Percentiles rank a stretch among this genome's conserved stretches.
phyloP scores from a whole-genome alignment of 176 grass and related monocot genomes.

The Paspalum vaginatum region DNA sequence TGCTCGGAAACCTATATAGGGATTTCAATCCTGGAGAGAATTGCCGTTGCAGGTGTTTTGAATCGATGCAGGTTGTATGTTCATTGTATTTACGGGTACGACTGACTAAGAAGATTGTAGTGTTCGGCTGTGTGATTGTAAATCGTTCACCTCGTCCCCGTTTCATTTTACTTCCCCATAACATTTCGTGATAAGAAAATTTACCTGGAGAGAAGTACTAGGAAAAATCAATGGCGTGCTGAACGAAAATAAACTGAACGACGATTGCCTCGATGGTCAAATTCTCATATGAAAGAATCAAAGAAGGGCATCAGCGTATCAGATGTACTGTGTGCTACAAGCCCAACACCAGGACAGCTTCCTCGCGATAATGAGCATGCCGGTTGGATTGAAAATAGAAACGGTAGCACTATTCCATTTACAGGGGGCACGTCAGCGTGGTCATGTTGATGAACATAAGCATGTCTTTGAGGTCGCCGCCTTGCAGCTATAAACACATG shows the following conservation, averaged over 20 bases:
- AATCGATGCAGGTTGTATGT: slow-evolving; percentile 40
- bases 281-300: neutral
- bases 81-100: slow-evolving; percentile 54
- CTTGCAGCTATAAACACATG: slow-evolving; percentile 31
- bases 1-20: slow-evolving; percentile 36
- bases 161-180: neutral
- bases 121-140: slow-evolving; percentile 42
- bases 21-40: slow-evolving; percentile 47
- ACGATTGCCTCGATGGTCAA: neutral
- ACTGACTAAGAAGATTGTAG: slow-evolving; percentile 40
- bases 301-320: neutral
- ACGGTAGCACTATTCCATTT: neutral
- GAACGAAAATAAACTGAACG: neutral
- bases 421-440: neutral
- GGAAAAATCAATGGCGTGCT: neutral
- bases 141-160: slow-evolving; percentile 7
- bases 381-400: too few relatives aligned
- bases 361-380: neutral
- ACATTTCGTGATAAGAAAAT: neutral
- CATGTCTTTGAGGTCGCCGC: neutral
- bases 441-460: slow-evolving; percentile 14
- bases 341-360: neutral
- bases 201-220: too few relatives aligned
- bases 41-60: slow-evolving; percentile 5
- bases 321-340: neutral